phyloP scores from a whole-genome alignment of 116 monocot species.

The Posidonia oceanica region DNA sequence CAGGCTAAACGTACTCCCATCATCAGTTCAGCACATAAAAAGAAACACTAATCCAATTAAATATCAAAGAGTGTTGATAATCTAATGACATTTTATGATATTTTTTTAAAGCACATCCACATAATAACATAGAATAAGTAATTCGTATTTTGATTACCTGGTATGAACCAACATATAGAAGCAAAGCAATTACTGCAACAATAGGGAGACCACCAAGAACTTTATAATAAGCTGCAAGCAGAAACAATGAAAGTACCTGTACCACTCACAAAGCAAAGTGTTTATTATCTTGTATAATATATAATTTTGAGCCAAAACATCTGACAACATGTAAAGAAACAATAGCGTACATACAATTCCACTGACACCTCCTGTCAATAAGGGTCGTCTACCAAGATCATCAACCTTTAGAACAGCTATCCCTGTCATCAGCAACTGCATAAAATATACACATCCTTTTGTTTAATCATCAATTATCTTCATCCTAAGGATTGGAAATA shows the following conservation, averaged over 20 bases:
- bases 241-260: constrained; percentile 82
- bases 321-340: constrained; percentile 8
- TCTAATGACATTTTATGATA: too few species aligned
- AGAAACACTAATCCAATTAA: too few species aligned
- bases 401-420: constrained; percentile 91
- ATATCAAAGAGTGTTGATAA: too few species aligned
- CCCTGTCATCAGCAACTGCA: constrained; percentile 92
- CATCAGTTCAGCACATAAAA: background rate
- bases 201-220: constrained; percentile 53
- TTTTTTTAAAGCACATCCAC: too few species aligned
- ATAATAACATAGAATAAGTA: too few species aligned
- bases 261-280: background rate
- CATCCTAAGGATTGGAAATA: too few species aligned
- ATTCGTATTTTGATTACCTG: constrained; percentile 34
- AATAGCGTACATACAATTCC: constrained; percentile 51
- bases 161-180: constrained; percentile 93
- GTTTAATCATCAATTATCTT: too few species aligned
- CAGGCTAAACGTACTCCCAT: too few species aligned
- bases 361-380: constrained; percentile 74
- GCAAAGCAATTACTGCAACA: constrained; percentile 87
- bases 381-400: constrained; percentile 77
- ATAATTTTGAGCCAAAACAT: background rate
- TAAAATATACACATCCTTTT: background rate
- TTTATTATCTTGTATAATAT: background rate
- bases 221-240: constrained; percentile 88